Evolutionary conservation across 768 basidiomycete genomes (phyloP), one percentile per base, ranked within the genome.

Genomic region (Mycena albidolilacea): DNA sequence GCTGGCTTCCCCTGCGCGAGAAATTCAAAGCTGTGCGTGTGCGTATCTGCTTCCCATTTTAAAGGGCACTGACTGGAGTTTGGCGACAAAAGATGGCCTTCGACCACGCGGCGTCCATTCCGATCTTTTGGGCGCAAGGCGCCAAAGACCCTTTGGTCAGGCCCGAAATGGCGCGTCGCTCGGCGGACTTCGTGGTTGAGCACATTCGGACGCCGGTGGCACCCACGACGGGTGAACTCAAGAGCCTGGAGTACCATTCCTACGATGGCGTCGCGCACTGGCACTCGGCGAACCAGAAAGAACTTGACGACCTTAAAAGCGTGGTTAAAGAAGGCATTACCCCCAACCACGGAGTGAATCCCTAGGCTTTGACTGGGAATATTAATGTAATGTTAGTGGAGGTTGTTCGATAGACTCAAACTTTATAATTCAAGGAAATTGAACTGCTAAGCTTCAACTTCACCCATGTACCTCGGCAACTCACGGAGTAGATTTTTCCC

Each of bases 71-170:
- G 30, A 30, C 30, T 30, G 30, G 30, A 3, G 30, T 30, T 30
- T 30, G 30, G 30, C 3, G 30, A 30, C 58, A 44, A 7, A 63
- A 95, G 93, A 90, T 94, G 87, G 80, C 87, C 57, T 88, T 89
- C 17, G 82, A 87, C 11, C 85, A 91, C 76, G 90, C 92, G 19
- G 82, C 86, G 58, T 86, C 87, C 5, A 86, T 90, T 23, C 94
- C 96, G 1, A 86, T 97, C 38, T 97, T 97, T 82, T 94, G 94
- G 91, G 97, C 93, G 14, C 94, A 96, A 74, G 96, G 96, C 23
- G 88, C 85, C 7, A 85, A 80, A 17, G 97, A 98, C 82, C 91
- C 89, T 8, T 85, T 97, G 30, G 92, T 98, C 66, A 86, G 86
- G 69, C 86, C 85, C 76, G 74, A 86, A 37, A 85, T 90, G 62